Conservation (phyloP, 179 eudicot genomes). For the Vitellaria paradoxa region DNA sequence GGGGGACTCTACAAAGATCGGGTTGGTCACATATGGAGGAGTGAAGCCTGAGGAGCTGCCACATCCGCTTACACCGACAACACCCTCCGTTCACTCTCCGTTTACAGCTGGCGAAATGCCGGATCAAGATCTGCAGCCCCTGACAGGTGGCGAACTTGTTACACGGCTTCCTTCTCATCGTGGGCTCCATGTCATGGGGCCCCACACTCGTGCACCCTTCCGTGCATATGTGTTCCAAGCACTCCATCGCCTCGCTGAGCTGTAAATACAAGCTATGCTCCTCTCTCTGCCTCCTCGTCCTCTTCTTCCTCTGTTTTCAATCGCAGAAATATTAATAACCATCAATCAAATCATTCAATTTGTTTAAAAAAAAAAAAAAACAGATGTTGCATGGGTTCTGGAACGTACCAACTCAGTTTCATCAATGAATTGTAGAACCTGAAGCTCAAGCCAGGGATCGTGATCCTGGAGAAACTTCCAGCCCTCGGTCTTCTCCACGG, state of each 20-base stretch:
- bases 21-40: slow-evolving; percentile 72
- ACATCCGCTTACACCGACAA: slow-evolving; percentile 72
- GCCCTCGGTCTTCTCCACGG: slow-evolving; percentile 74
- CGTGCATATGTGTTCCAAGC: slow-evolving; percentile 86
- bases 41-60: slow-evolving; percentile 86
- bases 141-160: slow-evolving; percentile 67
- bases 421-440: slow-evolving; percentile 86
- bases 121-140: slow-evolving; percentile 64
- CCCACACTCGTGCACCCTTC: slow-evolving; percentile 92
- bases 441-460: slow-evolving; percentile 84
- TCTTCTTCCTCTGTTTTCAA: slow-evolving; percentile 73
- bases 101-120: slow-evolving; percentile 77
- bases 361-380: no score
- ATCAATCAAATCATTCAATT: not conserved
- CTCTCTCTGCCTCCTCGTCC: slow-evolving; percentile 51
- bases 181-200: slow-evolving; percentile 66
- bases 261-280: slow-evolving; percentile 64
- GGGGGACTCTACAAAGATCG: slow-evolving; percentile 75
- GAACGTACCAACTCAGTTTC: slow-evolving; percentile 68
- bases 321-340: not conserved
- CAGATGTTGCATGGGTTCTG: not conserved
- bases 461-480: slow-evolving; percentile 75
- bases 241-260: slow-evolving; percentile 89
- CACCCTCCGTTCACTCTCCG: slow-evolving; percentile 71
- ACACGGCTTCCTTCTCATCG: slow-evolving; percentile 62